Base-by-base conservation (phyloP, 192 early-diverging fungal species). In the Coemansia sp. region DNA sequence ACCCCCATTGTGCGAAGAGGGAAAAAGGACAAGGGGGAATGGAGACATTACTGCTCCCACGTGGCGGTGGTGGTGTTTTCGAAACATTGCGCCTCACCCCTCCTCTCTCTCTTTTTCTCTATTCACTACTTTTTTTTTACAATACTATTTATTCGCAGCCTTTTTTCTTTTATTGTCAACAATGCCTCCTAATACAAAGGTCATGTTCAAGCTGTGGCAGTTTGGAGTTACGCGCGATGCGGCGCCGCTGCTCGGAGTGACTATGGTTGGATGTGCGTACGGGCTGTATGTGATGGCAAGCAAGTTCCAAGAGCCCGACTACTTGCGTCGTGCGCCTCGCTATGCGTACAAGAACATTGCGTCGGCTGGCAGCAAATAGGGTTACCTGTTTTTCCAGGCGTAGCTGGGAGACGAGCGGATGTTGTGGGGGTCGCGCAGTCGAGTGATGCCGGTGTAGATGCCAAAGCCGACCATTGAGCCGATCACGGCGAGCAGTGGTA, bases 241-340 rank as follows among this genome's bases (percentile, higher is more conserved):
- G 1, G 73, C 60, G 2, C 70, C 73, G 23, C 70, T 81, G 20
- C 60, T 81, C 9, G 70, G 70, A 34, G 73, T 81, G 13, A 81
- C 78, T 7, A 57, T 56, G 0, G 78, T 70, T n/a, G 78, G 78
- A 9, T 81, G 78, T 46, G 61, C 62, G n/a, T 81, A 82, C 42
- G 80, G 80, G 7, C 24, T 73, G 13, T 77, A 77, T 58, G 74
- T 77, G 20, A 66, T 73, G 70, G 51, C 63, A 26, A 82, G 74
- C 73, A 77, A 77, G 56, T 77, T 82, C 75, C 70, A 73, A 24
- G 80, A 82, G 62, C 80, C 80, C 16, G 71, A 67, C 6, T 82
- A 82, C 63, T 40, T 82, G 63, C 80, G 80, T 16, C 62, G 74
- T 8, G 14, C 39, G 13, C 80, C 80, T 0, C 63, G 66, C 9